Conservation (phyloP, 331 rosid genomes). For the Saraca asoca region DNA sequence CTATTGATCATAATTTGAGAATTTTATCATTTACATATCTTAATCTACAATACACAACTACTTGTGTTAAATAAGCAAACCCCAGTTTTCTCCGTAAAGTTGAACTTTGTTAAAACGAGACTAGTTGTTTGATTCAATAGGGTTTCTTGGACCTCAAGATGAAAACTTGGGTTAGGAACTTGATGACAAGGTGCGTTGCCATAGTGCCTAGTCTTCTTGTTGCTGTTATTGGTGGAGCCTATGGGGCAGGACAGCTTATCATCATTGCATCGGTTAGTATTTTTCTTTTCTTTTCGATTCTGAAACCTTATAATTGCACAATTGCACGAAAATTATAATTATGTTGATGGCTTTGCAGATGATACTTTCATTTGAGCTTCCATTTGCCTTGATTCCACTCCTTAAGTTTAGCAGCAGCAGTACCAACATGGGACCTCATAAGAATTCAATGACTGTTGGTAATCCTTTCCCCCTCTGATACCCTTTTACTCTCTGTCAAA, state of each 20-base stretch:
- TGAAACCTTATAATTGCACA: not conserved
- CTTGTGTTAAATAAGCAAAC: not conserved
- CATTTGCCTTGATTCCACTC: conserved; percentile 85
- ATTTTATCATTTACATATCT: too few relatives aligned
- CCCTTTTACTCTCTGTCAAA: too few relatives aligned
- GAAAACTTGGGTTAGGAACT: conserved; percentile 72
- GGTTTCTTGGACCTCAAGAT: conserved; percentile 88
- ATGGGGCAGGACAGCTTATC: conserved; percentile 79
- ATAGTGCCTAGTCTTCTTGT: conserved; percentile 85
- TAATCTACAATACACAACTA: too few relatives aligned
- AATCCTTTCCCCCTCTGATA: too few relatives aligned
- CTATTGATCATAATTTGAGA: too few relatives aligned
- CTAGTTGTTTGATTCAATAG: conserved; percentile 36
- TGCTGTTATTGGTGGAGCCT: conserved; percentile 71
- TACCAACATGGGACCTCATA: conserved; percentile 90
- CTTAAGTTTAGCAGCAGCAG: conserved; percentile 80
- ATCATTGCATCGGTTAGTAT: conserved; percentile 75
- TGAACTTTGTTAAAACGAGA: too few relatives aligned
- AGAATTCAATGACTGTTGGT: conserved; percentile 79
- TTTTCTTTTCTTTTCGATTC: not conserved
- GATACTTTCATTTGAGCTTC: conserved; percentile 91
- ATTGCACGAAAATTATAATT: not conserved
- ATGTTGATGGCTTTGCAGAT: conserved; percentile 54
- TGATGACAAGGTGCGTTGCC: conserved; percentile 76
- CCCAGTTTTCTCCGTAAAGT: too few relatives aligned